phyloP scores from a whole-genome alignment of 1,284 basidiomycete genomes.

The Microbotryum lychnidis-dioicae region DNA sequence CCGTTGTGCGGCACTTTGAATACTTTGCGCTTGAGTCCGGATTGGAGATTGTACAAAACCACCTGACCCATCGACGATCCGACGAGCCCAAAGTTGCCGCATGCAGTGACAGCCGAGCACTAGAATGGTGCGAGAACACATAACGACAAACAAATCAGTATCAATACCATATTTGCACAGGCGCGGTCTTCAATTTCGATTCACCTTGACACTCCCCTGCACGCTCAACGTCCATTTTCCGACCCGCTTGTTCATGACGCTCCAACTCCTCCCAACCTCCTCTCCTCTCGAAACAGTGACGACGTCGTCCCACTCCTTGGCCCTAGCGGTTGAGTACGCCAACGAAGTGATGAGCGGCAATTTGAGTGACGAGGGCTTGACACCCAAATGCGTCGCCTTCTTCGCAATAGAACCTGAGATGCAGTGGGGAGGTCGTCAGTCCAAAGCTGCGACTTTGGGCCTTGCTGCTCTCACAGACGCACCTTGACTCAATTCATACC shows the following conservation, averaged over 20 bases:
- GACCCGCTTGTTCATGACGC: conserved; percentile 67
- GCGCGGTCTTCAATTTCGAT: neutral
- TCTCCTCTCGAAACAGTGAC: conserved; percentile 75
- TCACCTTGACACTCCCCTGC: conserved; percentile 41
- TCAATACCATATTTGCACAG: too few species aligned
- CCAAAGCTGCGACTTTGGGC: conserved; percentile 1
- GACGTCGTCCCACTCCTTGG: conserved; percentile 88
- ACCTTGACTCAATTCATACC: conserved; percentile 93
- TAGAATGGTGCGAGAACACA: conserved; percentile 35
- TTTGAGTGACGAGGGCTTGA: conserved; percentile 71
- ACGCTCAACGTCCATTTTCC: conserved; percentile 58
- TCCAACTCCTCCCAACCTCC: conserved; percentile 73
- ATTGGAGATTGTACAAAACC: conserved; percentile 92
- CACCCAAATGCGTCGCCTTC: conserved; percentile 70
- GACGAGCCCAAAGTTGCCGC: conserved; percentile 90
- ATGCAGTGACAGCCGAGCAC: conserved; percentile 85
- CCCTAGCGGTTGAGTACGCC: conserved; percentile 23
- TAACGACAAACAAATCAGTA: neutral
- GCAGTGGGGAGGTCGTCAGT: conserved; percentile 1
- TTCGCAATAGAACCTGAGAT: conserved; percentile 65
- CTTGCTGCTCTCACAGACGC: conserved; percentile 12
- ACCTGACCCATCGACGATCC: conserved; percentile 68
- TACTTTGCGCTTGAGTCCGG: conserved; percentile 71
- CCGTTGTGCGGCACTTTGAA: conserved; percentile 47
- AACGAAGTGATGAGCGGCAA: conserved; percentile 26